phyloP scores from a whole-genome alignment of 768 basidiomycete species.

The Leccinellum albellum region DNA sequence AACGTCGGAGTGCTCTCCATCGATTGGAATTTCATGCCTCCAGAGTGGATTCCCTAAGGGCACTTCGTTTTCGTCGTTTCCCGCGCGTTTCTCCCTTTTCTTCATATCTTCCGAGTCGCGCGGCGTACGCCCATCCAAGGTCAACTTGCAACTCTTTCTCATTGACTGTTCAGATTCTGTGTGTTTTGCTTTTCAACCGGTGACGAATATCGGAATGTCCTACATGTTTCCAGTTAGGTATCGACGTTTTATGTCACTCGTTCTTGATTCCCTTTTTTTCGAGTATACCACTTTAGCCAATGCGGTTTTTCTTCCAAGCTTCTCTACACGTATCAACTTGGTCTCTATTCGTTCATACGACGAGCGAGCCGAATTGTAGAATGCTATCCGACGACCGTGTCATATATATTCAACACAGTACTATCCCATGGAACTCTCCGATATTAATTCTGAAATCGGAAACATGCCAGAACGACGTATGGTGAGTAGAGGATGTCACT shows the following conservation, averaged over 20 bases:
- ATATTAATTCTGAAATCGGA: not conserved
- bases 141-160: not conserved
- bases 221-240: not conserved
- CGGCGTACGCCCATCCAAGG: not conserved
- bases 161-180: not conserved
- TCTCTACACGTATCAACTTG: not conserved
- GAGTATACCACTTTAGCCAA: not conserved
- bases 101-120: not conserved
- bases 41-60: not conserved
- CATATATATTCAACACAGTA: not conserved
- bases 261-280: not conserved
- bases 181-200: not conserved
- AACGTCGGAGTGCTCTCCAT: not conserved
- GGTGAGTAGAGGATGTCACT: not conserved
- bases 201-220: not conserved
- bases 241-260: not conserved
- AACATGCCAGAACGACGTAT: not conserved
- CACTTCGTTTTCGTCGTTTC: not conserved
- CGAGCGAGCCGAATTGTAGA: not conserved
- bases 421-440: too few relatives aligned
- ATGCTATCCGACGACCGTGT: not conserved
- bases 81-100: not conserved
- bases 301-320: not conserved
- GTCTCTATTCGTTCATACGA: not conserved
- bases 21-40: not conserved